Evolutionary conservation across 2,329 filamentous ascomycete species (phyloP), one percentile per base, ranked within the genome.

Genomic region (Talaromyces sp.): DNA sequence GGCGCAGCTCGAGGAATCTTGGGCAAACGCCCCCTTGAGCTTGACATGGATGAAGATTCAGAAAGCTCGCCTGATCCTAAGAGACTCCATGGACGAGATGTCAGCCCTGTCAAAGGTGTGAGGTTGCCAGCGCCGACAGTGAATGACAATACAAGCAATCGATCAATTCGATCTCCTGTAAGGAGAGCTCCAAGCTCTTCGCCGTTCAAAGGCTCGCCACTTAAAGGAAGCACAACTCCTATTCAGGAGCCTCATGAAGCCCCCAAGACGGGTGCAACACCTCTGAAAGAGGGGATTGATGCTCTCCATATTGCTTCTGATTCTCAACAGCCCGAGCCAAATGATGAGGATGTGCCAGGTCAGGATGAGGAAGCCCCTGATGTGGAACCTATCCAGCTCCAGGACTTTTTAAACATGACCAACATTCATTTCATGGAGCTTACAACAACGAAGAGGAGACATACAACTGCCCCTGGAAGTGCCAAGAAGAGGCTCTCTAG

Each of bases 371-470:
- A 65, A 6, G 75, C 80, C 29, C 62, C 77, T 27, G 74, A 80
- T 41, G 70, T 77, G 5, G 81, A 84, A n/a, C 79, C 81, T 19
- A 91, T 96, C 49, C 88, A 92, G 41, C 80, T 99, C 3, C 91
- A 96, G 63, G 89, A 96, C 48, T 99, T 99, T 74, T 77, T 99
- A 40, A 90, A 95, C 57, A 86, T 96, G 85, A 97, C 93, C 2
- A 95, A 90, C 54, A 96, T 99, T 65, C 90, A 92, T 49, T 99
- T 99, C 75, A 97, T 99, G 89, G 94, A 99, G 69, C 80, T 99
- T 45, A 96, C 88, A n/a, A 96, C 93, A 0, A 97, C 92, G 1
- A 97, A 97, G 70, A 82, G 93, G 61, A 84, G 94, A 50, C 89
- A 95, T 64, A 97, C 93, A 0, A 86, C 88, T 41, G 88, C 84